Percentiles rank a stretch among this genome's conserved stretches.
Evolutionary conservation across 768 basidiomycete genomes (phyloP).

Genomic region (Chalciporus chontae): DNA sequence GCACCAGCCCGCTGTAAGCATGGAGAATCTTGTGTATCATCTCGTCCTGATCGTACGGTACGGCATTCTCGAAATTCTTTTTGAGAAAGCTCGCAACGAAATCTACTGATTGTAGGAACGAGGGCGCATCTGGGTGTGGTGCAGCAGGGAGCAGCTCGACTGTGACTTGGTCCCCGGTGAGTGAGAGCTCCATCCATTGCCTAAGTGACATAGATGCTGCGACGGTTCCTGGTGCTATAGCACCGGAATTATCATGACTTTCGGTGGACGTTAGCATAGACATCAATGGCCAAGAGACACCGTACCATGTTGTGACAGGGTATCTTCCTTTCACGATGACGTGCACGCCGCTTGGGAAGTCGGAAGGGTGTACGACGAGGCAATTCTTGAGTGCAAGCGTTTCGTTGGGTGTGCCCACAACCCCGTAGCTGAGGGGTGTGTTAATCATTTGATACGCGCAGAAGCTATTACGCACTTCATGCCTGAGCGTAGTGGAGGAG

Average conservation of each 20-base stretch:
- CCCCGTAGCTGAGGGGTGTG: slow-evolving; percentile 41
- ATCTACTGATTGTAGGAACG: slow-evolving; percentile 76
- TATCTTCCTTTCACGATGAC: slow-evolving; percentile 71
- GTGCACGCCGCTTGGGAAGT: slow-evolving; percentile 72
- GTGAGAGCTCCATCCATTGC: slow-evolving; percentile 86
- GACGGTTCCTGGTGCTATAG: slow-evolving; percentile 62
- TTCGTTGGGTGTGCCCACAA: slow-evolving; percentile 61
- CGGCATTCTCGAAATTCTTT: slow-evolving; percentile 49
- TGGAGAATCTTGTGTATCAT: slow-evolving; percentile 72
- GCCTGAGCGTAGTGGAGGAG: slow-evolving; percentile 31
- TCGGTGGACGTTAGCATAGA: slow-evolving; percentile 25
- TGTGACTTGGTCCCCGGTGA: slow-evolving; percentile 70
- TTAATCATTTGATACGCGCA: neutral
- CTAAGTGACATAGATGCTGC: slow-evolving; percentile 79
- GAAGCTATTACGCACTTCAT: slow-evolving; percentile 20
- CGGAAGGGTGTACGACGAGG: slow-evolving; percentile 71
- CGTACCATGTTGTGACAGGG: slow-evolving; percentile 72
- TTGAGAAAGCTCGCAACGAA: slow-evolving; percentile 70
- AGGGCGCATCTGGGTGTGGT: slow-evolving; percentile 48
- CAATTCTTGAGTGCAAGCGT: slow-evolving; percentile 77
- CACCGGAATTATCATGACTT: slow-evolving; percentile 79
- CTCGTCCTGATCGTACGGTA: slow-evolving; percentile 86
- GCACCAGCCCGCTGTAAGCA: slow-evolving; percentile 68
- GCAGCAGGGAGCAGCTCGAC: slow-evolving; percentile 55
- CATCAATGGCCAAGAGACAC: neutral